Conservation (phyloP, 768 basidiomycete genomes). For the Flagelloscypha sp. region DNA sequence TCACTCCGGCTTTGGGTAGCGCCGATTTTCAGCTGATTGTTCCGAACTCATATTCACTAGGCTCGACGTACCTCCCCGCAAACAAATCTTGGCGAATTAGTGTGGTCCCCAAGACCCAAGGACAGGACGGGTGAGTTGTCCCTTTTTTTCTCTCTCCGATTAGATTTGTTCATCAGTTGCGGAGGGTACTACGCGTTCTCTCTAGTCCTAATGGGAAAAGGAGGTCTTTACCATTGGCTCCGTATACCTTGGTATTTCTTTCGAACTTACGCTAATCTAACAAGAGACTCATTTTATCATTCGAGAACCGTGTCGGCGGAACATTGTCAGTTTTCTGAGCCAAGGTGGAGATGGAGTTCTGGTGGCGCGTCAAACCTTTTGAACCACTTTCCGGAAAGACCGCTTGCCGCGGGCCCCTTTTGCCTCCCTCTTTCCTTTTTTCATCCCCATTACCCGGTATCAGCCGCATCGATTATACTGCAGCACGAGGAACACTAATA, state of each 20-base stretch:
- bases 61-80: conserved; percentile 32
- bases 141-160: conserved; percentile 27
- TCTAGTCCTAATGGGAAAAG: conserved; percentile 24
- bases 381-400: no score
- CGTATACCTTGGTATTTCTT: background rate
- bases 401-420: no score
- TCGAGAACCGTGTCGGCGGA: no score
- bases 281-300: no score
- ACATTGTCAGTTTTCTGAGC: no score
- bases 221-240: conserved; percentile 6
- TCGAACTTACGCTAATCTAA: conserved; percentile 4
- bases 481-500: background rate
- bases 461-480: background rate
- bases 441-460: no score
- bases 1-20: conserved; percentile 60
- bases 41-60: conserved; percentile 13
- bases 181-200: conserved; percentile 28
- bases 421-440: no score
- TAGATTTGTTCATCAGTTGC: no score
- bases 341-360: no score
- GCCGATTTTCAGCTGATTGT: conserved; percentile 3
- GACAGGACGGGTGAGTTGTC: no score
- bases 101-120: conserved; percentile 31
- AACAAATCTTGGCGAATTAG: conserved; percentile 35
- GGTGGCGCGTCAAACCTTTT: no score